These are phyloP conservation scores for Cystobasidium pallidum DNA, from an alignment of 1,284 basidiomycete genomes.

Conservation along the genomic window DNA sequence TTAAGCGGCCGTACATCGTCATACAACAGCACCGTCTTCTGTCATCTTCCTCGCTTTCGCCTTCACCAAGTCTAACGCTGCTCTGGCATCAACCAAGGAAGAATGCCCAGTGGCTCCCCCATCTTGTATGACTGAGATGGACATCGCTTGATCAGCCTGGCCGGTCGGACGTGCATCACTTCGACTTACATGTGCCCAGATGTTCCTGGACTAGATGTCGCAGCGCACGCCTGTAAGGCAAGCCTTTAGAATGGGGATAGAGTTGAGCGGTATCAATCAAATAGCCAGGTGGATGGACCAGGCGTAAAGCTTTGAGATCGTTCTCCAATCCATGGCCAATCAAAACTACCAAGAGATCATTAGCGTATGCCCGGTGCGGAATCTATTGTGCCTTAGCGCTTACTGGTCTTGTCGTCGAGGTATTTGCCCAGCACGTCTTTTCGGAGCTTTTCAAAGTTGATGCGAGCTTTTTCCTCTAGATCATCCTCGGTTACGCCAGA, in stretches of 20 bases:
- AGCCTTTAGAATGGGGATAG: slow-evolving; percentile 44
- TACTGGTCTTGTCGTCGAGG: slow-evolving; percentile 71
- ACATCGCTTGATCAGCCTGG: neutral
- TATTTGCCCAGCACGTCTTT: slow-evolving; percentile 66
- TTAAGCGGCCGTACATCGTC: neutral
- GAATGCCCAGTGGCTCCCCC: slow-evolving; percentile 36
- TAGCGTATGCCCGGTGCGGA: slow-evolving; percentile 53
- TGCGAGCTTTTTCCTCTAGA: slow-evolving; percentile 63
- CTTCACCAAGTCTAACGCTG: slow-evolving; percentile 42
- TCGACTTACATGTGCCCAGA: slow-evolving; percentile 28
- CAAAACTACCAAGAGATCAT: slow-evolving; percentile 61
- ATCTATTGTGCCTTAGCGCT: slow-evolving; percentile 1
- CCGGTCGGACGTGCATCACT: too few relatives aligned
- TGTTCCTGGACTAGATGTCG: slow-evolving; percentile 40
- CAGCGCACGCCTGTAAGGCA: slow-evolving; percentile 37
- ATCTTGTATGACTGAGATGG: slow-evolving; percentile 47
- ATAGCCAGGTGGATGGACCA: slow-evolving; percentile 38
- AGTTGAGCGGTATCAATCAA: slow-evolving; percentile 46
- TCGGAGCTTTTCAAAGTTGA: slow-evolving; percentile 70
- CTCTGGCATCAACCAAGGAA: slow-evolving; percentile 35
- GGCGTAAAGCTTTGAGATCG: slow-evolving; percentile 46
- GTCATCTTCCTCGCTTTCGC: slow-evolving; percentile 29
- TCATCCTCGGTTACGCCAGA: slow-evolving; percentile 75
- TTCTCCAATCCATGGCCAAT: slow-evolving; percentile 70
- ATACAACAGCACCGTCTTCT: neutral